A percentile compares a stretch with the other conserved stretches of the same genome.
These are phyloP conservation scores for Aureobasidium subglaciale DNA, from an alignment of 2,329 filamentous ascomycete genomes.

Conservation along the genomic window DNA sequence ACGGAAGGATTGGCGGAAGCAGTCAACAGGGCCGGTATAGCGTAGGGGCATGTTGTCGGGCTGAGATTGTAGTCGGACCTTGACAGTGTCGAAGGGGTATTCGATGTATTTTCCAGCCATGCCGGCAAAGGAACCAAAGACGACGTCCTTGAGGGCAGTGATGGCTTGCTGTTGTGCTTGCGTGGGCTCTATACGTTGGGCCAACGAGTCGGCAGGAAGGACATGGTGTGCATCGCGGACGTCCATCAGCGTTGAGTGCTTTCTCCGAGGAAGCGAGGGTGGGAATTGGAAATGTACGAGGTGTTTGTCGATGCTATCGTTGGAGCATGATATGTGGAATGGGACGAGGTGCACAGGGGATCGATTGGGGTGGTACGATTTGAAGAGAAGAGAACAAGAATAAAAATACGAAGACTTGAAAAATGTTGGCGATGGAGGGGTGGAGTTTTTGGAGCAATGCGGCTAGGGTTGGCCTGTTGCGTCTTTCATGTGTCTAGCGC, in stretches of 20 bases:
- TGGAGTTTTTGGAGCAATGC: neutral
- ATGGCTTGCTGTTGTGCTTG: conserved; percentile 33
- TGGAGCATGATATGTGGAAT: conserved; percentile 25
- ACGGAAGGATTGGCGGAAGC: conserved; percentile 78
- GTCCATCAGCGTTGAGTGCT: conserved; percentile 15
- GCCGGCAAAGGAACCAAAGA: conserved; percentile 86
- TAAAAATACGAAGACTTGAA: neutral
- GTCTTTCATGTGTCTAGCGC: conserved; percentile 8
- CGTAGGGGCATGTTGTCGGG: conserved; percentile 72
- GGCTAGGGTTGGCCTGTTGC: neutral
- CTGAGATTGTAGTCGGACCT: conserved; percentile 95
- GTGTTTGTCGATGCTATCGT: conserved; percentile 24
- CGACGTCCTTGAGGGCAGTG: conserved; percentile 76
- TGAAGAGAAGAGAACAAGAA: neutral
- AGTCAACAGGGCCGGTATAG: conserved; percentile 84
- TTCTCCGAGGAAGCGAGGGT: neutral
- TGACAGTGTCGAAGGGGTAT: conserved; percentile 97
- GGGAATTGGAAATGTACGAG: neutral
- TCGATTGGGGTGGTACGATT: neutral
- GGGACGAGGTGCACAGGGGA: neutral
- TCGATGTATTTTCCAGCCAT: conserved; percentile 93
- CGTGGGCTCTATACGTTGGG: neutral
- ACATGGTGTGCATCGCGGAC: conserved; percentile 16
- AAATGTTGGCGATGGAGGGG: neutral
- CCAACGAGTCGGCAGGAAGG: conserved; percentile 3